Percentiles rank a stretch among this genome's conserved stretches.
phyloP scores from a whole-genome alignment of 495 filamentous ascomycete species.

The Astrothelium macrocarpum region DNA sequence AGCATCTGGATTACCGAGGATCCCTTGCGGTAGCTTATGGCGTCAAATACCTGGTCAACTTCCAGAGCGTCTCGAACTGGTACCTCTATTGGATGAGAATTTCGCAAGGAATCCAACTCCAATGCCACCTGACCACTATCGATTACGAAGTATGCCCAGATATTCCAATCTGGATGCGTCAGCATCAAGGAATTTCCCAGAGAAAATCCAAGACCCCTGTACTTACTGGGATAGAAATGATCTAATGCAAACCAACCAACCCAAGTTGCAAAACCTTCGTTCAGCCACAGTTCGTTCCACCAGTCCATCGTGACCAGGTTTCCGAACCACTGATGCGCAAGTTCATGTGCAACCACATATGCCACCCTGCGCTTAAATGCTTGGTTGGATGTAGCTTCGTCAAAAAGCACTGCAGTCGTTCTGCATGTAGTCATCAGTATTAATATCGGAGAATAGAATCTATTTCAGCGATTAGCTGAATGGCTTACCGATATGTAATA shows the following conservation, averaged over 20 bases:
- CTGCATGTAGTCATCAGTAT: conserved; percentile 26
- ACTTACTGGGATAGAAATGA: conserved; percentile 69
- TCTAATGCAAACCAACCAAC: conserved; percentile 91
- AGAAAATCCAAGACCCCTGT: neutral
- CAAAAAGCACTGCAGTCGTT: conserved; percentile 84
- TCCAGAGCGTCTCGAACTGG: conserved; percentile 81
- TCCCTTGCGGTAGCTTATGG: conserved; percentile 91
- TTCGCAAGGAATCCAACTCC: conserved; percentile 73
- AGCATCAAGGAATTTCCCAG: neutral
- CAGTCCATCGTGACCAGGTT: conserved; percentile 86
- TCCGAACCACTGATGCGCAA: conserved; percentile 98
- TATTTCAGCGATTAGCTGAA: neutral
- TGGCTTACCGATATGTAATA: conserved; percentile 62
- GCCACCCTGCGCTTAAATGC: conserved; percentile 83
- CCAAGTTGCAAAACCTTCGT: conserved; percentile 95
- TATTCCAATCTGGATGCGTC: conserved; percentile 61
- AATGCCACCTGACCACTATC: conserved; percentile 89
- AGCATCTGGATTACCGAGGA: conserved; percentile 94
- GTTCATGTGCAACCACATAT: conserved; percentile 88
- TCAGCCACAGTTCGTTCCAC: conserved; percentile 94
- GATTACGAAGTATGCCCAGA: conserved; percentile 92
- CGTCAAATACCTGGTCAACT: conserved; percentile 93
- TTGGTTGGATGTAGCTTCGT: conserved; percentile 80
- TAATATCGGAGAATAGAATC: neutral
- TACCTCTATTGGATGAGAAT: conserved; percentile 91